Evolutionary conservation across 164 flowering plant species (phyloP).

Genomic region (Umbellularia californica): DNA sequence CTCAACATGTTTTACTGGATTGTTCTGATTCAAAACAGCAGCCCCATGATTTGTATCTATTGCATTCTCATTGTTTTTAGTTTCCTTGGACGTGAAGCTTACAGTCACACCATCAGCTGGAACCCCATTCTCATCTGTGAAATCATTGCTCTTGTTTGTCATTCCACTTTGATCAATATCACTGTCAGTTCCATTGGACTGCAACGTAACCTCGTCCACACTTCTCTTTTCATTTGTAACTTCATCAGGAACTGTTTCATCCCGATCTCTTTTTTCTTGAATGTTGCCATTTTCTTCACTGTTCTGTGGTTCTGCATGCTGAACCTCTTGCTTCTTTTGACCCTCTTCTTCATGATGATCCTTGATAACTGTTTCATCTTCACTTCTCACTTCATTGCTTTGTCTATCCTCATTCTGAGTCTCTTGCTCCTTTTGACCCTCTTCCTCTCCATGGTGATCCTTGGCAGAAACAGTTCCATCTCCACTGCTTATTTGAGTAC

Average conservation of each 20-base stretch:
- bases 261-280: conserved; percentile 1
- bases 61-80: neutral
- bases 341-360: conserved; percentile 1
- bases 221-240: neutral
- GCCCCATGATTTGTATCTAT: neutral
- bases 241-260: neutral
- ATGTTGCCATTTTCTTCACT: neutral
- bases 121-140: conserved; percentile 5
- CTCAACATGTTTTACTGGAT: neutral
- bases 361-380: neutral
- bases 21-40: no score
- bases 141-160: neutral
- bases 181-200: conserved; percentile 1
- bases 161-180: neutral
- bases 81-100: neutral
- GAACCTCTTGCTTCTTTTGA: conserved; percentile 3
- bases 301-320: neutral
- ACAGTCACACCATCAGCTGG: neutral
- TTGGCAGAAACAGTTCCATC: neutral
- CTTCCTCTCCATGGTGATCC: neutral
- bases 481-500: neutral
- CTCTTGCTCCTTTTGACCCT: neutral
- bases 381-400: neutral
- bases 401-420: neutral
- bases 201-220: neutral